These are phyloP conservation scores for Clohesyomyces aquaticus DNA, from an alignment of 495 filamentous ascomycete species.

Conservation along the genomic window DNA sequence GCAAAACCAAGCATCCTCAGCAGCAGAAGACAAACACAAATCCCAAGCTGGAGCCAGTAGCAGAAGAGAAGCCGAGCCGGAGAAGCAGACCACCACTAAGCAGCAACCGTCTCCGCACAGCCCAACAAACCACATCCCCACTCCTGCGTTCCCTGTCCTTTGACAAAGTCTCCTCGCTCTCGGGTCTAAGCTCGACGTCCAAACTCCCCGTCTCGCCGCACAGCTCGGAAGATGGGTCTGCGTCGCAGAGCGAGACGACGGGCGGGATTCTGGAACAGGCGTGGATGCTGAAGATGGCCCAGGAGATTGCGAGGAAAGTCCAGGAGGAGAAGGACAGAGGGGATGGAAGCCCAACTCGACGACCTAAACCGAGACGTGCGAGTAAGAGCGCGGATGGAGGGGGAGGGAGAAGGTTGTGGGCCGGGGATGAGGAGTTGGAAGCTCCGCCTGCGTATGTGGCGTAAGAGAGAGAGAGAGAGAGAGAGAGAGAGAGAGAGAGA, in stretches of 20 bases:
- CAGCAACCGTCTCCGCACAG: slow-evolving; percentile 16
- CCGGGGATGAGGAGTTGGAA: slow-evolving; percentile 29
- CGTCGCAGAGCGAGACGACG: slow-evolving; percentile 53
- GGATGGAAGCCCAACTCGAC: background rate
- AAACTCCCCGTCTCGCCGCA: background rate
- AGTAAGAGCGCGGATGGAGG: background rate
- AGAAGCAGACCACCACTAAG: slow-evolving; percentile 22
- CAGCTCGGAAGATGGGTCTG: background rate
- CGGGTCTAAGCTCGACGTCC: too few relatives aligned
- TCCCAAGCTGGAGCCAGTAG: background rate
- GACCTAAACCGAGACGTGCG: background rate
- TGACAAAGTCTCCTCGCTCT: slow-evolving; percentile 30
- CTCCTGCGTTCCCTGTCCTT: slow-evolving; percentile 38
- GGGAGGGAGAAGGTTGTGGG: slow-evolving; percentile 1
- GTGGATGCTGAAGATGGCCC: slow-evolving; percentile 88
- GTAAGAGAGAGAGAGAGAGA: slow-evolving; percentile 13
- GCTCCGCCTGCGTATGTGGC: slow-evolving; percentile 41
- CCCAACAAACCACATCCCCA: slow-evolving; percentile 32
- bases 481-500: background rate
- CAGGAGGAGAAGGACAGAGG: slow-evolving; percentile 68
- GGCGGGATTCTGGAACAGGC: slow-evolving; percentile 76
- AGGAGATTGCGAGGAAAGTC: slow-evolving; percentile 83
- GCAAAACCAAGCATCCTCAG: background rate
- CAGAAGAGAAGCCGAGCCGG: slow-evolving; percentile 6
- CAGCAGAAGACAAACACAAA: too few relatives aligned